Percentiles rank a stretch among this genome's conserved stretches.
Evolutionary conservation across 805 yeast genomes (phyloP).

Genomic region (Cyberlindnera maritima): DNA sequence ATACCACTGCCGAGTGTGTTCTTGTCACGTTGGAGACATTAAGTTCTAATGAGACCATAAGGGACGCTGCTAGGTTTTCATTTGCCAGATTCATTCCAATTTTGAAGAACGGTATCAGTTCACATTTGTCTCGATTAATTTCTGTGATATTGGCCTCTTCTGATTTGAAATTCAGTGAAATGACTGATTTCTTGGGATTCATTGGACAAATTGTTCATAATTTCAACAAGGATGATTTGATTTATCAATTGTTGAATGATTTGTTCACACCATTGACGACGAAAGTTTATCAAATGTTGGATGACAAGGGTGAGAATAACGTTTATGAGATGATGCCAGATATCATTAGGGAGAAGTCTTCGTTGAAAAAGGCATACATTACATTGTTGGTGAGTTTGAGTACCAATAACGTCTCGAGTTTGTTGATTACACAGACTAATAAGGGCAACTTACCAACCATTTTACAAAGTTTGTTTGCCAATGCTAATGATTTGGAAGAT

Average conservation of each 20-base stretch:
- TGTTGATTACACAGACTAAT: slow-evolving; percentile 70
- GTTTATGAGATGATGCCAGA: slow-evolving; percentile 47
- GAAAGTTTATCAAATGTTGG: slow-evolving; percentile 55
- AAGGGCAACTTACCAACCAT: slow-evolving; percentile 56
- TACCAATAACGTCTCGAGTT: slow-evolving; percentile 74
- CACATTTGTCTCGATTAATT: slow-evolving; percentile 66
- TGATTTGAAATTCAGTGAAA: slow-evolving; percentile 58
- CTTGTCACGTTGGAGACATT: slow-evolving; percentile 79
- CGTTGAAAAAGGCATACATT: slow-evolving; percentile 67
- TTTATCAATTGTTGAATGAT: slow-evolving; percentile 72
- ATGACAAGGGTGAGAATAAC: slow-evolving; percentile 41
- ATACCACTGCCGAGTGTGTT: slow-evolving; percentile 76
- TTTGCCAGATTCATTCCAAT: slow-evolving; percentile 84
- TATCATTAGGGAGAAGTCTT: slow-evolving; percentile 58
- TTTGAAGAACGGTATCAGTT: slow-evolving; percentile 49
- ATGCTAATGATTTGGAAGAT: slow-evolving; percentile 62
- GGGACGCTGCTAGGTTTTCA: slow-evolving; percentile 85
- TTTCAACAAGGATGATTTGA: slow-evolving; percentile 61
- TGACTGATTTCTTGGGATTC: slow-evolving; percentile 80
- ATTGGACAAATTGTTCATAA: slow-evolving; percentile 84
- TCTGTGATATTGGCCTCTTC: slow-evolving; percentile 58
- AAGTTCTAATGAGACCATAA: slow-evolving; percentile 59
- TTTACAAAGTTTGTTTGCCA: slow-evolving; percentile 60
- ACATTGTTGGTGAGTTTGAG: slow-evolving; percentile 66
- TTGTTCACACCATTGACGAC: slow-evolving; percentile 71